Evolutionary conservation across 108 stramenopile genomes (phyloP).

Genomic region (Asterionellopsis glacialis): DNA sequence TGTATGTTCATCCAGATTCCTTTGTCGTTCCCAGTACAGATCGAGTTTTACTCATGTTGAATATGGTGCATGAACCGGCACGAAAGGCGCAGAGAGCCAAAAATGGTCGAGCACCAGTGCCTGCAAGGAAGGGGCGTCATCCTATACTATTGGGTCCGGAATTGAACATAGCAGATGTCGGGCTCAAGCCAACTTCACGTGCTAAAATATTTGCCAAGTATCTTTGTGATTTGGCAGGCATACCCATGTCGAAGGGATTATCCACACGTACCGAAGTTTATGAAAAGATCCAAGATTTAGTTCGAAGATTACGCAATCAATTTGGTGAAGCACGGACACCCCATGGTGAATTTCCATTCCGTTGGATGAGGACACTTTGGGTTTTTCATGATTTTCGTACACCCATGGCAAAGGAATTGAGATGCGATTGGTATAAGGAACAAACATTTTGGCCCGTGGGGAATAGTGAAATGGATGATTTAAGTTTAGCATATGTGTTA

Average conservation of each 20-base stretch:
- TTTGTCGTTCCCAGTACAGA: constrained; percentile 27
- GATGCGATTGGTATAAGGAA: constrained; percentile 80
- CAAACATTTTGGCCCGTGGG: constrained; percentile 50
- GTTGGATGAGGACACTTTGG: constrained; percentile 33
- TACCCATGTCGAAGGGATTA: no score
- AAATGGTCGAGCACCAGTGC: background rate
- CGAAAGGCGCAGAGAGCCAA: constrained; percentile 22
- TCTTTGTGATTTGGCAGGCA: no score
- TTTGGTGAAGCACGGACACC: constrained; percentile 9
- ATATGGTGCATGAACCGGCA: constrained; percentile 13
- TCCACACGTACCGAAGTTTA: background rate
- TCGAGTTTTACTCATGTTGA: constrained; percentile 22
- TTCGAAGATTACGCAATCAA: background rate
- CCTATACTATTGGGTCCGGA: constrained; percentile 9
- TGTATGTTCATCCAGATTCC: constrained; percentile 42
- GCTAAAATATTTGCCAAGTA: no score
- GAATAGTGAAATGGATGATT: constrained; percentile 49
- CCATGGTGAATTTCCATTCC: constrained; percentile 39
- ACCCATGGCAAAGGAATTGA: constrained; percentile 38
- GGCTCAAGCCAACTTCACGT: no score
- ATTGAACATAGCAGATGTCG: no score
- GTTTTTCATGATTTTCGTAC: constrained; percentile 51
- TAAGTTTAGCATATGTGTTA: constrained; percentile 54
- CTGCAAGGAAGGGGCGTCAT: constrained; percentile 15
- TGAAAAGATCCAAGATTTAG: background rate